A percentile compares a stretch with the other conserved stretches of the same genome.
phyloP scores from a whole-genome alignment of 768 basidiomycete species.

The Collybia sordida region DNA sequence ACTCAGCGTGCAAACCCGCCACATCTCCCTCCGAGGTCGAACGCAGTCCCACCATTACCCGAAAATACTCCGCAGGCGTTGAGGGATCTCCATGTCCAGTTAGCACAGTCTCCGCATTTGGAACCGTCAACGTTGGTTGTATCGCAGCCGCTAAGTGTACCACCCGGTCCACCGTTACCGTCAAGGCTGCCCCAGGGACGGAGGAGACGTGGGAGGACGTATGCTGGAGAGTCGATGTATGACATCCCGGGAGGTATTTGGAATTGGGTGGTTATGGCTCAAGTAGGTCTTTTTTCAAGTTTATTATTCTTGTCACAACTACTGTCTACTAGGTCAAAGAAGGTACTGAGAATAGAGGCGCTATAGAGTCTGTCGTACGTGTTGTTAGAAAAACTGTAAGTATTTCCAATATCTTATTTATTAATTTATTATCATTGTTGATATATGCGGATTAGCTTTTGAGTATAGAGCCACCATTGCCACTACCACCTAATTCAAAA shows the following conservation, averaged over 20 bases:
- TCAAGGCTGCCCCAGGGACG: conserved; percentile 55
- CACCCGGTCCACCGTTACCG: conserved; percentile 63
- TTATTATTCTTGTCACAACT: background rate
- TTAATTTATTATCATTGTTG: background rate
- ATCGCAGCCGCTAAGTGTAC: conserved; percentile 45
- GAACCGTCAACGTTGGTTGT: conserved; percentile 61
- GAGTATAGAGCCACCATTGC: conserved; percentile 53
- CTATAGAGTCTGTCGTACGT: conserved; percentile 73
- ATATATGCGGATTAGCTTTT: conserved; percentile 45
- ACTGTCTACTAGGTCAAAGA: conserved; percentile 64
- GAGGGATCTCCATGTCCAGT: conserved; percentile 53
- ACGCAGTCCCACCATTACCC: conserved; percentile 42
- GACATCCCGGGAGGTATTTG: conserved; percentile 61
- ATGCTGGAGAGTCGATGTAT: conserved; percentile 58
- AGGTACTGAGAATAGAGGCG: conserved; percentile 77
- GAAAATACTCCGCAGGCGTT: conserved; percentile 50
- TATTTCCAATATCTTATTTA: conserved; percentile 35
- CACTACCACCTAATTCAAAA: conserved; percentile 63
- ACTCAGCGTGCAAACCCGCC: conserved; percentile 21
- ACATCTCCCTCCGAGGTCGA: conserved; percentile 20
- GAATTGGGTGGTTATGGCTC: conserved; percentile 75
- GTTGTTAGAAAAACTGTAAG: conserved; percentile 61
- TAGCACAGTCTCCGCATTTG: conserved; percentile 65
- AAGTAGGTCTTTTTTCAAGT: conserved; percentile 39
- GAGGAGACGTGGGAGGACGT: conserved; percentile 65